Evolutionary conservation across 1,139 yeast species (phyloP).

Genomic region (Candida anutae): DNA sequence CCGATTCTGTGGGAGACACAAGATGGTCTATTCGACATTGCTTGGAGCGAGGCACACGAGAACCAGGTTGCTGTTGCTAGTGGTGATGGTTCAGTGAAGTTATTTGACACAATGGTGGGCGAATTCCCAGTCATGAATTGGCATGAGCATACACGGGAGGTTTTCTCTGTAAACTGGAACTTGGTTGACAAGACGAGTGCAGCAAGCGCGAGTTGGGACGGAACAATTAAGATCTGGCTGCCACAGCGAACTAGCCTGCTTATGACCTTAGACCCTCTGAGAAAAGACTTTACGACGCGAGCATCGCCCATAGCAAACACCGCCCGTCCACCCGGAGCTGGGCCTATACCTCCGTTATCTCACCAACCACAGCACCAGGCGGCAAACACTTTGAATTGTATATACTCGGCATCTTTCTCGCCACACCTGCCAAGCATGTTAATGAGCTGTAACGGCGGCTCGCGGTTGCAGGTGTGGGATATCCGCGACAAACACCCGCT

Average conservation of each 20-base stretch:
- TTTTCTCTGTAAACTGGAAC: constrained; percentile 86
- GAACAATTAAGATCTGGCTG: constrained; percentile 67
- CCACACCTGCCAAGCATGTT: constrained; percentile 76
- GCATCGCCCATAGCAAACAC: constrained; percentile 17
- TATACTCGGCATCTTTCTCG: constrained; percentile 75
- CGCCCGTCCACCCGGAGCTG: constrained; percentile 12
- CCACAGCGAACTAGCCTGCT: constrained; percentile 56
- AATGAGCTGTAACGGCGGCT: constrained; percentile 73
- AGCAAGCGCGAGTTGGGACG: constrained; percentile 89
- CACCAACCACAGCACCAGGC: constrained; percentile 23
- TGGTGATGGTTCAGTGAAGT: constrained; percentile 83
- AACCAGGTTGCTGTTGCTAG: constrained; percentile 76
- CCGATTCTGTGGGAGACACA: constrained; percentile 76
- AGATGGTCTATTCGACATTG: constrained; percentile 80
- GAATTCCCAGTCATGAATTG: constrained; percentile 70
- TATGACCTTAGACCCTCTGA: constrained; percentile 44
- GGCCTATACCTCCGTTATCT: constrained; percentile 17
- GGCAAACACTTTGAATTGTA: constrained; percentile 40
- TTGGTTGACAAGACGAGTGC: constrained; percentile 65
- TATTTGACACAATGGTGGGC: constrained; percentile 67
- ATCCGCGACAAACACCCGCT: constrained; percentile 59
- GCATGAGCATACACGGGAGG: constrained; percentile 78
- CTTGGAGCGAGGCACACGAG: constrained; percentile 90
- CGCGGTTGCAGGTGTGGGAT: constrained; percentile 79
- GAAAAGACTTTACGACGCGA: constrained; percentile 19